Conservation (phyloP, 2,329 filamentous ascomycete species). For the Microascus cirrosus region DNA sequence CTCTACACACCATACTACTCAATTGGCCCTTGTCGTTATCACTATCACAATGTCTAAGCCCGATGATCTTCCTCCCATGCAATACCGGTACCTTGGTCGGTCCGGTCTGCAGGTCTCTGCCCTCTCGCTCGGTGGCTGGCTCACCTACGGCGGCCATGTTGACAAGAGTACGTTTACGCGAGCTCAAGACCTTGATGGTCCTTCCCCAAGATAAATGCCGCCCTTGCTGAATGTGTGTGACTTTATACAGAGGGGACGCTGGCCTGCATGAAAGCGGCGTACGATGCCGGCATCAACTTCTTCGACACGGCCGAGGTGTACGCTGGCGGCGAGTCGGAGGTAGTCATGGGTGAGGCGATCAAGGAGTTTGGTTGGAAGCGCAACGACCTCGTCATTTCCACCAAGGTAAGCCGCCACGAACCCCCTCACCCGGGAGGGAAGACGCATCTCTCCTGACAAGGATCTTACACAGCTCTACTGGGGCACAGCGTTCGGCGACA, state of each 20-base stretch:
- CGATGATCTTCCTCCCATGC: constrained; percentile 41
- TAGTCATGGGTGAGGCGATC: constrained; percentile 50
- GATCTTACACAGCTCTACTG: constrained; percentile 43
- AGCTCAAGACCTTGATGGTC: not conserved
- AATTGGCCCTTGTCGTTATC: not conserved
- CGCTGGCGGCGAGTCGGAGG: constrained; percentile 48
- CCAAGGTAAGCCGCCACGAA: constrained; percentile 29
- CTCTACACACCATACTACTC: not conserved
- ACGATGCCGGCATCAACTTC: constrained; percentile 50
- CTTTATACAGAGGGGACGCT: constrained; percentile 30
- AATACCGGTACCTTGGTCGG: constrained; percentile 60
- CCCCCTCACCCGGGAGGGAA: not conserved
- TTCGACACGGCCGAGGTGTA: constrained; percentile 52
- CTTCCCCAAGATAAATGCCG: not conserved
- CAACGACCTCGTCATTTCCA: constrained; percentile 49
- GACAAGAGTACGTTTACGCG: constrained; percentile 41
- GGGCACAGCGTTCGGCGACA: constrained; percentile 48
- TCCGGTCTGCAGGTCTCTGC: constrained; percentile 65
- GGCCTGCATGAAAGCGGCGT: constrained; percentile 50
- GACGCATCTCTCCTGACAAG: not conserved
- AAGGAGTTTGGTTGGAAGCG: constrained; percentile 49
- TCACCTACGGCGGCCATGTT: constrained; percentile 66
- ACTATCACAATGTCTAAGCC: constrained; percentile 18
- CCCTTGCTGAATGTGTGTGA: not conserved
- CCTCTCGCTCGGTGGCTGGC: constrained; percentile 60